Conservation (phyloP, 2,329 filamentous ascomycete species). For the Aspergillus unguis region DNA sequence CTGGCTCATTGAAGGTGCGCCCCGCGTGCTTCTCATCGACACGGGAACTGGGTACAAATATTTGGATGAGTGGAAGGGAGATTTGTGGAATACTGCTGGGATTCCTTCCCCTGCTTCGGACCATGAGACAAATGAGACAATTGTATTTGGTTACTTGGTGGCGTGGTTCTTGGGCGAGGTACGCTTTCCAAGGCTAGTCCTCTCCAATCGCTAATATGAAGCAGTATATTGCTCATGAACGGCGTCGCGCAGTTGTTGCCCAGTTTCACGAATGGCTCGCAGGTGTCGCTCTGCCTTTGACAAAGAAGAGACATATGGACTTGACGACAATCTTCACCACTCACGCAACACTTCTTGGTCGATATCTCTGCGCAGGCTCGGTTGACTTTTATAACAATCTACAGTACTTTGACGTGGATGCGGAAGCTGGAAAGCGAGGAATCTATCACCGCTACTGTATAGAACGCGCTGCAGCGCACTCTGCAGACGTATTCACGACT, state of each 20-base stretch:
- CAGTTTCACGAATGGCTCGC: slow-evolving; percentile 99
- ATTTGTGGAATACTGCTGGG: slow-evolving; percentile 87
- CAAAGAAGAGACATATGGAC: slow-evolving; percentile 92
- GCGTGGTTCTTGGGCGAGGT: slow-evolving; percentile 99
- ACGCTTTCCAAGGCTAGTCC: slow-evolving; percentile 22
- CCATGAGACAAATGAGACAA: slow-evolving; percentile 93
- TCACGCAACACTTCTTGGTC: slow-evolving; percentile 88
- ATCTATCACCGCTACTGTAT: slow-evolving; percentile 99
- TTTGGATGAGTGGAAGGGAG: slow-evolving; percentile 93
- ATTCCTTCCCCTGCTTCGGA: slow-evolving; percentile 92
- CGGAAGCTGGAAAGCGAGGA: slow-evolving; percentile 93
- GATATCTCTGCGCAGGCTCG: slow-evolving; percentile 94
- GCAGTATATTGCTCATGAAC: slow-evolving; percentile 91
- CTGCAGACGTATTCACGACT: slow-evolving; percentile 95
- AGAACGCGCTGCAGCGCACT: slow-evolving; percentile 86
- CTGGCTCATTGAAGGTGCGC: slow-evolving; percentile 96
- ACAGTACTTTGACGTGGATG: slow-evolving; percentile 93
- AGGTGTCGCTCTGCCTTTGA: slow-evolving; percentile 85
- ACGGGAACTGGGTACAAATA: slow-evolving; percentile 89
- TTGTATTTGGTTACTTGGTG: slow-evolving; percentile 95
- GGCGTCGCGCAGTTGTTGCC: slow-evolving; percentile 85
- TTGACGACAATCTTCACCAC: slow-evolving; percentile 98
- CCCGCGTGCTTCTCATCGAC: slow-evolving; percentile 88
- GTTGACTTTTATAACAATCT: slow-evolving; percentile 99
- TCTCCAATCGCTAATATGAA: background rate